Evolutionary conservation across 371 early-diverging fungal species (phyloP).

Genomic region (Haplosporangium sp.): DNA sequence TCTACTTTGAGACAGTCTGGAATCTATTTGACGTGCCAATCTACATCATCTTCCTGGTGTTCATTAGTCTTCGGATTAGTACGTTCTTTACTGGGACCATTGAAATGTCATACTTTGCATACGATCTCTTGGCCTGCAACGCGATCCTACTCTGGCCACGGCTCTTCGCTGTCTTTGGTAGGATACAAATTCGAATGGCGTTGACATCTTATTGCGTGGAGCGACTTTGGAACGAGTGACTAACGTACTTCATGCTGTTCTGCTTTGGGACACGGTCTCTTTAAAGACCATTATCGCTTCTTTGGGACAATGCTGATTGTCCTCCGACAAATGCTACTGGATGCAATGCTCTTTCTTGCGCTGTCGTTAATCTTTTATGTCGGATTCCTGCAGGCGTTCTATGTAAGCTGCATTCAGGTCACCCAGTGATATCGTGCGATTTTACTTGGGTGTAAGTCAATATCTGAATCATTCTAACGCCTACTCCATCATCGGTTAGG

Average conservation of each 20-base stretch:
- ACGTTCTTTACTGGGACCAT: constrained; percentile 25
- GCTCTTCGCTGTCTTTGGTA: constrained; percentile 55
- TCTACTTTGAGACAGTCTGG: constrained; percentile 58
- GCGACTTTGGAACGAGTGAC: too few relatives aligned
- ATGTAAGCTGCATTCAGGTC: constrained; percentile 11
- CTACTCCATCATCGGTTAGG: constrained; percentile 6
- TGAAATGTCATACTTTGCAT: constrained; percentile 41
- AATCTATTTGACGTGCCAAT: constrained; percentile 55
- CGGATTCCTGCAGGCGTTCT: constrained; percentile 54
- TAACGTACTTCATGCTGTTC: too few relatives aligned
- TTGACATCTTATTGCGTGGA: background rate
- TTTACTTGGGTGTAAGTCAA: too few relatives aligned
- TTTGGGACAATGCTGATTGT: constrained; percentile 58
- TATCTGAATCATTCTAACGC: too few relatives aligned
- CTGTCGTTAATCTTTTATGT: constrained; percentile 54
- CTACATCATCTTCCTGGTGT: constrained; percentile 42
- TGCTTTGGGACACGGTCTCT: background rate
- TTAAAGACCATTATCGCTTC: constrained; percentile 51
- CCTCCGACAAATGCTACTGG: constrained; percentile 55
- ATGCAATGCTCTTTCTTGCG: constrained; percentile 50
- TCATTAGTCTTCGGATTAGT: constrained; percentile 39
- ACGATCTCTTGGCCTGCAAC: constrained; percentile 56
- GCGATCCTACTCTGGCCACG: constrained; percentile 56
- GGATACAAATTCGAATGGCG: background rate
- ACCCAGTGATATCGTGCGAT: too few relatives aligned